Evolutionary conservation across 495 filamentous ascomycete species (phyloP).

Genomic region (Rusavskia elegans): DNA sequence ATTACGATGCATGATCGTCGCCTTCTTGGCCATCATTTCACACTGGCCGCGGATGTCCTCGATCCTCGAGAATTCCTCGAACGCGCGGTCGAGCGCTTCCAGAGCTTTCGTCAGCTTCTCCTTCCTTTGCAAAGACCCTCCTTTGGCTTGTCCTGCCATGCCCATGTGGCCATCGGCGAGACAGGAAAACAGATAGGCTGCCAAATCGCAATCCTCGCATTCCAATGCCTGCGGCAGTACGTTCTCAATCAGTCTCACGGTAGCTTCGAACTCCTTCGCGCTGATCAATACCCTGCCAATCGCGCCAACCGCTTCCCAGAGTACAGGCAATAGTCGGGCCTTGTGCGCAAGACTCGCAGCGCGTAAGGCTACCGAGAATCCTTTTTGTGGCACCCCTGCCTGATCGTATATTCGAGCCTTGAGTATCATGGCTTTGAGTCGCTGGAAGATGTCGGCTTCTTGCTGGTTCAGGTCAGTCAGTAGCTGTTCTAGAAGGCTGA

Average conservation of each 20-base stretch:
- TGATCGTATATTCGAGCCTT: constrained; percentile 62
- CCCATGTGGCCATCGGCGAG: constrained; percentile 78
- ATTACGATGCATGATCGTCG: constrained; percentile 57
- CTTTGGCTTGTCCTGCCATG: constrained; percentile 39
- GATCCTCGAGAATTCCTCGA: constrained; percentile 50
- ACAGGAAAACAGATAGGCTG: constrained; percentile 53
- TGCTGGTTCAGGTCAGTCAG: constrained; percentile 48
- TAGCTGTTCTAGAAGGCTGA: constrained; percentile 51
- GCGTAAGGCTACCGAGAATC: constrained; percentile 66
- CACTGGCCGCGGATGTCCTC: constrained; percentile 62
- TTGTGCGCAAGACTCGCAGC: constrained; percentile 65
- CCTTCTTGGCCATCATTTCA: constrained; percentile 78
- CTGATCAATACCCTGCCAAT: constrained; percentile 53
- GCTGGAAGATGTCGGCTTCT: constrained; percentile 57
- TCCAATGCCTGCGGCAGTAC: constrained; percentile 76
- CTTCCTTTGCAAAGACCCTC: constrained; percentile 20
- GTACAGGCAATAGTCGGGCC: constrained; percentile 48
- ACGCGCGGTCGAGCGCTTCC: constrained; percentile 51
- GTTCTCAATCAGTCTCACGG: constrained; percentile 47
- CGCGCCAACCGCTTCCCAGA: constrained; percentile 64
- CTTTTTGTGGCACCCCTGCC: constrained; percentile 58
- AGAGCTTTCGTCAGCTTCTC: constrained; percentile 49
- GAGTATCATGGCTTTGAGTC: constrained; percentile 55
- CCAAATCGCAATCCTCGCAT: constrained; percentile 46
- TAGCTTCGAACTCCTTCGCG: constrained; percentile 60